These are phyloP conservation scores for Corymbia citriodora DNA, from an alignment of 441 rosid species.

Conservation along the genomic window DNA sequence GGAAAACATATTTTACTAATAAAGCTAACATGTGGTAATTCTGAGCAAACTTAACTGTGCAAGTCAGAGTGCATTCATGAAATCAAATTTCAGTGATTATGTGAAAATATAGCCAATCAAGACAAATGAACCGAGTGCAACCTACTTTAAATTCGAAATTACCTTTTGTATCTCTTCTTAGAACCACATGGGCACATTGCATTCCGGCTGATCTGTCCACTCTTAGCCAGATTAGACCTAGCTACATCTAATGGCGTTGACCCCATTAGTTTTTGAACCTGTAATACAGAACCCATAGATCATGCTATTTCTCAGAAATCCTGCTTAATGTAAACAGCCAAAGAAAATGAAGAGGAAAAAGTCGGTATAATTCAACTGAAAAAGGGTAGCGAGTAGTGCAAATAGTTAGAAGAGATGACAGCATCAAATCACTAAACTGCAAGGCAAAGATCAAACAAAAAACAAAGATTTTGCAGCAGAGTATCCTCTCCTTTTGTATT, in stretches of 20 bases:
- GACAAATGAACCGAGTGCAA: background rate
- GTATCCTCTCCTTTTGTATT: background rate
- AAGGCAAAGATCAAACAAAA: background rate
- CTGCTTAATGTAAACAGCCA: background rate
- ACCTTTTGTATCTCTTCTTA: slow-evolving; percentile 93
- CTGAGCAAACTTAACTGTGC: background rate
- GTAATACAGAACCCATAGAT: background rate
- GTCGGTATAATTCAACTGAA: background rate
- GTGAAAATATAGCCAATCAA: background rate
- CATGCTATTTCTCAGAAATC: background rate
- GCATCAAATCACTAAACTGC: background rate
- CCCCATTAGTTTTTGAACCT: slow-evolving; percentile 90
- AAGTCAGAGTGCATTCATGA: background rate
- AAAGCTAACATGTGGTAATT: background rate
- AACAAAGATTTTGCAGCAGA: background rate
- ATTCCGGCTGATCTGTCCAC: slow-evolving; percentile 85
- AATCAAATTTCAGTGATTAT: background rate
- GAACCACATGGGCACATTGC: slow-evolving; percentile 95
- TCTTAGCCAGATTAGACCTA: slow-evolving; percentile 77
- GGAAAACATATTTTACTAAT: background rate
- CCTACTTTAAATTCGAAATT: background rate
- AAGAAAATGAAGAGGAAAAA: background rate
- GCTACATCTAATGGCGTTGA: slow-evolving; percentile 79
- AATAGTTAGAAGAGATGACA: background rate
- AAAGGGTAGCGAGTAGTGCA: background rate